Base-by-base conservation (phyloP, 2,329 filamentous ascomycete genomes). In the Macroventuria anomochaeta region DNA sequence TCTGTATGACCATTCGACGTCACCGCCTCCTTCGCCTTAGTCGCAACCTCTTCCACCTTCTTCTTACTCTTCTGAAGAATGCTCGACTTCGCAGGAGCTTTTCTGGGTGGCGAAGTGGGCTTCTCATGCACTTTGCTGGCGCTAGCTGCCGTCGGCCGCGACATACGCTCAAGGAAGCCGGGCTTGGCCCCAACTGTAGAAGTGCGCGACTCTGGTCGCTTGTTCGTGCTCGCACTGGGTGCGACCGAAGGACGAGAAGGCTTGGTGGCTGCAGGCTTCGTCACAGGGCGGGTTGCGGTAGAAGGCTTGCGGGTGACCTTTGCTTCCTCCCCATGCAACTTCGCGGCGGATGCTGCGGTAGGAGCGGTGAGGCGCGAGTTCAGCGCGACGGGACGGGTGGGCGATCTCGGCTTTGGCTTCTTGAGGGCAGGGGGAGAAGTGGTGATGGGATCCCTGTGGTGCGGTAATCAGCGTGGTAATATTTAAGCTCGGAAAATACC, bases 141-240 rank as follows among this genome's bases (percentile, higher is more conserved):
- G 5, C 87, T 90, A 38, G 84, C 80, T 37, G 88, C 83, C 0
- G 89, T 93, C 2, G 89, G 89, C 33, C 89, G 81, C 85, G 88
- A 92, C 89, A 93, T 91, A 46, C 89, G 84, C n/a, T 88, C 88
- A 21, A 93, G 76, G 74, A 93, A 93, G 12, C 85, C 76, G 60
- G 90, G 87, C 1, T 88, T 79, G 15, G 83, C 82, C 39, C 79
- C 80, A 21, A 82, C 78, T 55, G 80, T 80, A 58, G 43, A 82
- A 65, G 63, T 79, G 68, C 71, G 79, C 70, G 55, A 82, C 28
- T 76, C 76, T 8, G 79, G 69, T 59, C 83, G 86, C 72, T 85
- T 87, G 36, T 58, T 51, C 29, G 65, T 61, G 25, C 62, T 57
- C 40, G 57, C 57, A 47, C 44, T 62, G 10, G 72, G 69, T 17